Base-by-base conservation (phyloP, 2,329 filamentous ascomycete species). In the Mollisiaceae sp. region DNA sequence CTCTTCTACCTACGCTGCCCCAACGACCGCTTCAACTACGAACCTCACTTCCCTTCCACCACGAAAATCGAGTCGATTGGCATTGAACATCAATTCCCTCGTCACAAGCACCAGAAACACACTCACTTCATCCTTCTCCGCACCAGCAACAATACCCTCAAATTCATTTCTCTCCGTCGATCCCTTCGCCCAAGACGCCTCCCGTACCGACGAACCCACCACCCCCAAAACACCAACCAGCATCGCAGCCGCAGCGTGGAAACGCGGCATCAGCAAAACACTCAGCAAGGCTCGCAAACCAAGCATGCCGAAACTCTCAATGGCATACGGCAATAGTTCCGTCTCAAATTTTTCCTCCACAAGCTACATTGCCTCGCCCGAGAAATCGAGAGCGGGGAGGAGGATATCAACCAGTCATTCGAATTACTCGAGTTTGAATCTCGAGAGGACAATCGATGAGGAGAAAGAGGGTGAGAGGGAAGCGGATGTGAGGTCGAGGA, bases 101-200 rank as follows among this genome's bases (percentile, higher is more conserved):
- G 63, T 71, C 32, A 68, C 67, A 39, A 63, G 57, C 24, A 68
- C 65, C 22, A 69, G 65, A 32, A 58, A 20, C 32, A 66, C 63
- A 35, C 58, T 65, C 58, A 57, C 60, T 8, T 39, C 47, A 8
- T 32, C 64, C 20, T 24, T 43, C 3, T 27, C 60, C 22, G 36
- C 59, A 12, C 24, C 43, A 8, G 57, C 61, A 15, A 38, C 60
- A 15, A 35, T 22, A 11, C 38, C 54, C 36, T 56, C 67, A 4
- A 69, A 72, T 54, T 62, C 70, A n/a, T 75, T 75, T 65, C 69
- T 75, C 12, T 45, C 67, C 27, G 70, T 67, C 12, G 73, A 75
- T 35, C 73, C 74, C 20, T 75, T 72, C 36, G 67, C 68, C 15
- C 56, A 63, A 62, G 22, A 22, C 32, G 36, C 36, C 20, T 35